Percentiles rank a stretch among this genome's conserved stretches.
Conservation (phyloP, 768 basidiomycete genomes). For the Panaeolus cyanescens region DNA sequence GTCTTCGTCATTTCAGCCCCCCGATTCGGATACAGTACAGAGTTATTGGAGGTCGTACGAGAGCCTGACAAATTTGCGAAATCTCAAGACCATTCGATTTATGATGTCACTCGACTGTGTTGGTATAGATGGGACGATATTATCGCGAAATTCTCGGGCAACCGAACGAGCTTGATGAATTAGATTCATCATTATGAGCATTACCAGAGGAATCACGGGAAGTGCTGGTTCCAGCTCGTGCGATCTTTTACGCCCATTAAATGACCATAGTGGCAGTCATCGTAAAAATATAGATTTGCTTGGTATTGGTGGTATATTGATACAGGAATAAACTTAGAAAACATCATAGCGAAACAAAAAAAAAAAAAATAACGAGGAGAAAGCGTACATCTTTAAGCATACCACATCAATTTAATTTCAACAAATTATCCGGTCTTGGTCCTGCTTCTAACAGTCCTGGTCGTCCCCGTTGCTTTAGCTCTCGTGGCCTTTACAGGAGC, state of each 20-base stretch:
- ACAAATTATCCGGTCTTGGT: conserved; percentile 30
- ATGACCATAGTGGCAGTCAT: too few species aligned
- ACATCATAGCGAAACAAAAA: too few species aligned
- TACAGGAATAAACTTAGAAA: too few species aligned
- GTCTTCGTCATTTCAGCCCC: background rate
- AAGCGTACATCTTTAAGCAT: background rate
- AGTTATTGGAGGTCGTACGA: background rate
- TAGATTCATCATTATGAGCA: too few species aligned
- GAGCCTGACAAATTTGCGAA: background rate
- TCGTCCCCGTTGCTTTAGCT: conserved; percentile 23
- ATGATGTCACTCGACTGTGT: background rate
- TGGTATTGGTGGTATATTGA: too few species aligned
- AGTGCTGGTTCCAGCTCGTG: too few species aligned
- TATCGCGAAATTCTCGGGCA: background rate
- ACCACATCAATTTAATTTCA: background rate
- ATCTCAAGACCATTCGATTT: background rate
- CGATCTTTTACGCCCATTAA: too few species aligned
- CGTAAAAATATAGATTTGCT: too few species aligned
- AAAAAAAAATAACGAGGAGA: background rate
- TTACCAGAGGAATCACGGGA: too few species aligned
- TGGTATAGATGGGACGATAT: background rate
- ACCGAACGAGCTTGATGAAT: background rate
- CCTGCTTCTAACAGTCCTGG: conserved; percentile 34
- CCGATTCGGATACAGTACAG: background rate
- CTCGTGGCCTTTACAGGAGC: conserved; percentile 3